A percentile compares a stretch with the other conserved stretches of the same genome.
Evolutionary conservation across 2,329 filamentous ascomycete species (phyloP).

Genomic region (Aspergillus versicolor): DNA sequence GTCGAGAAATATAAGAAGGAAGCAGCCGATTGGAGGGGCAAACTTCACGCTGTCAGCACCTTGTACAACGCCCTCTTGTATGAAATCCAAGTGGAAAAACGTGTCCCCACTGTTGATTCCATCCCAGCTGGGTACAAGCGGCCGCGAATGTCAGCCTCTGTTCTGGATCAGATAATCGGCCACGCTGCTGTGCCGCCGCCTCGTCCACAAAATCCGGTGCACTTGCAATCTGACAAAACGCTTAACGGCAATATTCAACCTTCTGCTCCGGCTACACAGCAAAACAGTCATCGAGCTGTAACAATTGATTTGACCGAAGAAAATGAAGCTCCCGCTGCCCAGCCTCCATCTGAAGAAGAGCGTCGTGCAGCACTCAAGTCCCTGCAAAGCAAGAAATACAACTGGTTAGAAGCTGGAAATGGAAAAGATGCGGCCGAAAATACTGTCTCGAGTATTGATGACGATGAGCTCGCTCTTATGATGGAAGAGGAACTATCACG

Average conservation of each 20-base stretch:
- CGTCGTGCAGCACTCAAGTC: constrained; percentile 21
- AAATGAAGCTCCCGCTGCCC: neutral
- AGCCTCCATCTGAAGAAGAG: constrained; percentile 4
- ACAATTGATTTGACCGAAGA: constrained; percentile 24
- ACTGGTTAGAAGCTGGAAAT: constrained; percentile 26
- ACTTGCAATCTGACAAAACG: neutral
- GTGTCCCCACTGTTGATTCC: constrained; percentile 16
- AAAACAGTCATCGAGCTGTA: neutral
- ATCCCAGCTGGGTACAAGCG: constrained; percentile 22
- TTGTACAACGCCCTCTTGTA: constrained; percentile 28
- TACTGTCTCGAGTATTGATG: neutral
- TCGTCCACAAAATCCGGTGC: neutral
- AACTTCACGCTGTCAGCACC: constrained; percentile 20
- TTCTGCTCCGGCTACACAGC: neutral
- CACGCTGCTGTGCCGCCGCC: neutral
- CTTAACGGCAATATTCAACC: neutral
- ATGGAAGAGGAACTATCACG: constrained; percentile 28
- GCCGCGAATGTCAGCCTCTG: constrained; percentile 5
- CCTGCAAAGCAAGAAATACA: constrained; percentile 31
- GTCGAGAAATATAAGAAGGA: constrained; percentile 28
- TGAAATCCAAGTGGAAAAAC: constrained; percentile 21
- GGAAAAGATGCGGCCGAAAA: neutral
- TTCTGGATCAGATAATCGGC: neutral
- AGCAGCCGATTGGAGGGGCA: constrained; percentile 25
- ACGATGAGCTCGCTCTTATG: constrained; percentile 26